Evolutionary conservation across 2,329 filamentous ascomycete species (phyloP).

Genomic region (Colletotrichum tabaci): DNA sequence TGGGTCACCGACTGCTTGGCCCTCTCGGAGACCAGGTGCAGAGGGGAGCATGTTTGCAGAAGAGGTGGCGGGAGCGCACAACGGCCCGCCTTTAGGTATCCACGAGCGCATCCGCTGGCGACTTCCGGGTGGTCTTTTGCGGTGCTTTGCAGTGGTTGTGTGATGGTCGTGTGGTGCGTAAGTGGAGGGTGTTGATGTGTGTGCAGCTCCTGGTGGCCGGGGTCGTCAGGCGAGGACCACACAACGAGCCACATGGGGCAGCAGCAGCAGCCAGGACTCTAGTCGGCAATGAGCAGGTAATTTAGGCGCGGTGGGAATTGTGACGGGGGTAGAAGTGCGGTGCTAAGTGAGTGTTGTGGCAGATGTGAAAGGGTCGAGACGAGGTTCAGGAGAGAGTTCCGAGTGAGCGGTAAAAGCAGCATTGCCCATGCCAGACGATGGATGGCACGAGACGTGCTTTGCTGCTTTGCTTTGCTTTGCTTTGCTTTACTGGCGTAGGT

Average conservation of each 20-base stretch:
- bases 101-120: slow-evolving; percentile 26
- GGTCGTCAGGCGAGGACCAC: slow-evolving; percentile 27
- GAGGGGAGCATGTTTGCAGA: slow-evolving; percentile 18
- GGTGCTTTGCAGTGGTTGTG: slow-evolving; percentile 6
- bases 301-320: slow-evolving; percentile 4
- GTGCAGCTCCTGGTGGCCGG: slow-evolving; percentile 33
- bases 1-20: slow-evolving; percentile 5
- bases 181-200: background rate
- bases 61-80: slow-evolving; percentile 29
- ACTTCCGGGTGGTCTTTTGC: slow-evolving; percentile 10
- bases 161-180: slow-evolving; percentile 5
- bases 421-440: background rate
- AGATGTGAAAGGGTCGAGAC: background rate
- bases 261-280: slow-evolving; percentile 13
- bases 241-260: slow-evolving; percentile 17
- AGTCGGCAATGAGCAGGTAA: slow-evolving; percentile 11
- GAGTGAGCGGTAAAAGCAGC: background rate
- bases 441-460: slow-evolving; percentile 15
- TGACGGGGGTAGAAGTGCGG: slow-evolving; percentile 14
- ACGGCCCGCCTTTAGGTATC: slow-evolving; percentile 27
- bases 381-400: background rate
- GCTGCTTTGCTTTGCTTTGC: slow-evolving; percentile 5
- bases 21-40: slow-evolving; percentile 4
- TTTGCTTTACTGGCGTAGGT: background rate
- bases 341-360: slow-evolving; percentile 2